A percentile compares a stretch with the other conserved stretches of the same genome.
These are phyloP conservation scores for Boletus huronensis DNA, from an alignment of 768 basidiomycete genomes.

Conservation along the genomic window DNA sequence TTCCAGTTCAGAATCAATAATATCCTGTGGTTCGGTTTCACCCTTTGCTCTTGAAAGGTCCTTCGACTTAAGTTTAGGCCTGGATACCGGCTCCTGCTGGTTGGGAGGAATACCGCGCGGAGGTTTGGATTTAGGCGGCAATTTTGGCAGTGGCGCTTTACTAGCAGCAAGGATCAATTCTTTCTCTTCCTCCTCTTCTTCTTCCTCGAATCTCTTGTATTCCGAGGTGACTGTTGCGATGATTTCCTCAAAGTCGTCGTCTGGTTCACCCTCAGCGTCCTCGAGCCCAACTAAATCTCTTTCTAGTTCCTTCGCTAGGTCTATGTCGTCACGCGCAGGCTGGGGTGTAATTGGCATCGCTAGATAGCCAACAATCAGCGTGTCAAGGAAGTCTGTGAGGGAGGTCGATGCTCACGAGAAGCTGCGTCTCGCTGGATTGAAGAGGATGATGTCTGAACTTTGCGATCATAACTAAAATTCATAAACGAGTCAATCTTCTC, in stretches of 20 bases:
- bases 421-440: constrained; percentile 11
- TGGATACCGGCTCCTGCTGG: constrained; percentile 20
- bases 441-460: constrained; percentile 30
- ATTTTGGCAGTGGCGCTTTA: constrained; percentile 16
- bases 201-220: constrained; percentile 25
- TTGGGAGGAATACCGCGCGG: constrained; percentile 23
- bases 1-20: constrained; percentile 35
- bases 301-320: constrained; percentile 30
- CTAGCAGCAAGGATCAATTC: constrained; percentile 28
- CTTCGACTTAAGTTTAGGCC: constrained; percentile 28
- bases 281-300: constrained; percentile 28
- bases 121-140: constrained; percentile 34
- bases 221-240: constrained; percentile 29
- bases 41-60: constrained; percentile 21
- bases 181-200: constrained; percentile 31
- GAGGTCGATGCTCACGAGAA: constrained; percentile 21
- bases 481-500: constrained; percentile 73
- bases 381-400: neutral
- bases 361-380: constrained; percentile 6
- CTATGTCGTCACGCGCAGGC: constrained; percentile 28
- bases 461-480: constrained; percentile 50
- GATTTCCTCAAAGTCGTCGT: constrained; percentile 44
- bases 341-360: constrained; percentile 18
- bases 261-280: constrained; percentile 39
- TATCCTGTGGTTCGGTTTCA: constrained; percentile 14